Evolutionary conservation across 345 rosid genomes (phyloP).

Genomic region (Linum usitatissimum): DNA sequence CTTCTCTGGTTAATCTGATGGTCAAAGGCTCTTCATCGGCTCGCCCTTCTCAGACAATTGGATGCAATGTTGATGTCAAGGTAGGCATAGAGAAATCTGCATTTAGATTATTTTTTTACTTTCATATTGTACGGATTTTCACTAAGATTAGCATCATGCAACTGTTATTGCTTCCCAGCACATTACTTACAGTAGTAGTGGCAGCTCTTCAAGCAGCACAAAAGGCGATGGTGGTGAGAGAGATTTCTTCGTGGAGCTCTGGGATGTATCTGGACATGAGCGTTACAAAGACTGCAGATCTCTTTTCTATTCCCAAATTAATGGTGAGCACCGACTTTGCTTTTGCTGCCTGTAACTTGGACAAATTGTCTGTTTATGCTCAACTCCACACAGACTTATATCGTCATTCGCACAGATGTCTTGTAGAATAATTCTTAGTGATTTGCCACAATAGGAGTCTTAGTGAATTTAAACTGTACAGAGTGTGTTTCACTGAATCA

Average conservation of each 20-base stretch:
- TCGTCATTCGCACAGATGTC: too few relatives aligned
- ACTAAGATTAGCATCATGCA: constrained; percentile 4
- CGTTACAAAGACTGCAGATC: constrained; percentile 95
- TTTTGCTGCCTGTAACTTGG: neutral
- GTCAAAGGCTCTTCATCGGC: constrained; percentile 56
- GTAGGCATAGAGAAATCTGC: constrained; percentile 23
- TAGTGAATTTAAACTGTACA: too few relatives aligned
- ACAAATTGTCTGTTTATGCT: too few relatives aligned
- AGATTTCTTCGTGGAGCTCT: constrained; percentile 95
- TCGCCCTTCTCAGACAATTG: constrained; percentile 89
- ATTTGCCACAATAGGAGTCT: too few relatives aligned
- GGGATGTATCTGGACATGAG: constrained; percentile 99
- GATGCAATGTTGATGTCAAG: constrained; percentile 94
- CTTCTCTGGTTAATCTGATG: constrained; percentile 83
- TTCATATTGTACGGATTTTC: constrained; percentile 15
- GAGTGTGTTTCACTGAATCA: neutral
- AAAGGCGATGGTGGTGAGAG: constrained; percentile 86
- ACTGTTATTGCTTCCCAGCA: constrained; percentile 36
- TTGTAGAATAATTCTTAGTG: too few relatives aligned
- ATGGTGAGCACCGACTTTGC: constrained; percentile 38
- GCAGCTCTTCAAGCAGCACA: constrained; percentile 87
- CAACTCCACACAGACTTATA: too few relatives aligned
- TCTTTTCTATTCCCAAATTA: constrained; percentile 84
- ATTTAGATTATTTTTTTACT: constrained; percentile 6
- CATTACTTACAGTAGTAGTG: constrained; percentile 54